A percentile compares a stretch with the other conserved stretches of the same genome.
These are phyloP conservation scores for Cucurbita ficifolia DNA, from an alignment of 306 rosid species.

Conservation along the genomic window DNA sequence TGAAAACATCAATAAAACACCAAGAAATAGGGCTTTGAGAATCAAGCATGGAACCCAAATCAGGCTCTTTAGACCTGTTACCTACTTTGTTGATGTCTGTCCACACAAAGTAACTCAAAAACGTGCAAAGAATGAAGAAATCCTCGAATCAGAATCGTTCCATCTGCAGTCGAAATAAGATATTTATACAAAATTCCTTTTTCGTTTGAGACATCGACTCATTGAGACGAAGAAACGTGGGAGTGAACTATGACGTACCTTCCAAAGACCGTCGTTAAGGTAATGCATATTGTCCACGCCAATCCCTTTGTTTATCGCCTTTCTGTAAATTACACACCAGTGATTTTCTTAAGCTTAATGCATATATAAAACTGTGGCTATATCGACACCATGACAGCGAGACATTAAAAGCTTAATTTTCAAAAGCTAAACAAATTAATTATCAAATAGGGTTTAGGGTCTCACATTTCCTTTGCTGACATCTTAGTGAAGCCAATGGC, in stretches of 20 bases:
- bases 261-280: constrained; percentile 98
- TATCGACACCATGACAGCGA: no score
- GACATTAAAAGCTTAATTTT: not conserved
- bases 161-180: constrained; percentile 30
- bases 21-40: not conserved
- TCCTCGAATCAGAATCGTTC: constrained; percentile 59
- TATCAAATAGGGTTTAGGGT: not conserved
- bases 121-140: not conserved
- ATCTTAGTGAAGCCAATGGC: constrained; percentile 97
- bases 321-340: constrained; percentile 35
- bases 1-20: no score
- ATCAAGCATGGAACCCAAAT: no score
- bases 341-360: not conserved
- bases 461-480: constrained; percentile 96
- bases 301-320: constrained; percentile 77
- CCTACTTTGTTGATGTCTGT: not conserved
- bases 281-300: constrained; percentile 98
- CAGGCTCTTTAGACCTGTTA: not conserved
- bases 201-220: not conserved
- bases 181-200: not conserved
- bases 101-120: not conserved
- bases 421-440: not conserved
- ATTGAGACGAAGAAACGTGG: not conserved
- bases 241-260: constrained; percentile 34
- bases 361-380: not conserved